Conservation (phyloP, 257 asterid genomes). For the Striga asiatica region DNA sequence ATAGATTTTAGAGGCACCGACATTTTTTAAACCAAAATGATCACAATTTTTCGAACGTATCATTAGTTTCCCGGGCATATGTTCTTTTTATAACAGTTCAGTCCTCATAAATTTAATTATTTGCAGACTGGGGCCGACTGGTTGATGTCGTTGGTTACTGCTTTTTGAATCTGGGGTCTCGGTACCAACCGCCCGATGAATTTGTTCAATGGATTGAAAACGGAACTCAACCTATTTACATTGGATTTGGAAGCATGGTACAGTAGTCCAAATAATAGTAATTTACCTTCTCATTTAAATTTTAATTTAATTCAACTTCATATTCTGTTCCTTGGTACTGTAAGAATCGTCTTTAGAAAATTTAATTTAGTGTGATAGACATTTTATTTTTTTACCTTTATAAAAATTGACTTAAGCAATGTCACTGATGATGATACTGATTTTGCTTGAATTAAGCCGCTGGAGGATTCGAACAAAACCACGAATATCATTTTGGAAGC, state of each 20-base stretch:
- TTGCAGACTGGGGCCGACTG: slow-evolving; percentile 87
- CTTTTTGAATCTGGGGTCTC: slow-evolving; percentile 63
- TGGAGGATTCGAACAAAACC: slow-evolving; percentile 74
- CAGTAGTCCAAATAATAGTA: too few relatives aligned
- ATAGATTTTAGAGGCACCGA: too few relatives aligned
- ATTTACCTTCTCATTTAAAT: too few relatives aligned
- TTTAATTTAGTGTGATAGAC: not conserved
- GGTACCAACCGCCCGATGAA: slow-evolving; percentile 62
- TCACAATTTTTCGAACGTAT: too few relatives aligned
- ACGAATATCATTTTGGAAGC: slow-evolving; percentile 76
- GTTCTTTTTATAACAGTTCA: too few relatives aligned
- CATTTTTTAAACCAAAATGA: too few relatives aligned
- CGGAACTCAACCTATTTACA: slow-evolving; percentile 73
- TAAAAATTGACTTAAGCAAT: too few relatives aligned
- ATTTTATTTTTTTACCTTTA: too few relatives aligned
- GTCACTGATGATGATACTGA: too few relatives aligned
- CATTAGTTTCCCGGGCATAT: too few relatives aligned
- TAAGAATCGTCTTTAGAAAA: too few relatives aligned
- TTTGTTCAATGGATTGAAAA: slow-evolving; percentile 69
- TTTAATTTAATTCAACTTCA: not conserved
- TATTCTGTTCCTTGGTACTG: too few relatives aligned
- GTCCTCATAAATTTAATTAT: slow-evolving; percentile 13
- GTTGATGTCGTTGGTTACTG: slow-evolving; percentile 98
- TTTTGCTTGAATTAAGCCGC: slow-evolving; percentile 59
- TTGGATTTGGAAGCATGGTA: slow-evolving; percentile 99